Evolutionary conservation across 192 early-diverging fungal genomes (phyloP), one percentile per base, ranked within the genome.

Genomic region (Helicostylum pulchrum): DNA sequence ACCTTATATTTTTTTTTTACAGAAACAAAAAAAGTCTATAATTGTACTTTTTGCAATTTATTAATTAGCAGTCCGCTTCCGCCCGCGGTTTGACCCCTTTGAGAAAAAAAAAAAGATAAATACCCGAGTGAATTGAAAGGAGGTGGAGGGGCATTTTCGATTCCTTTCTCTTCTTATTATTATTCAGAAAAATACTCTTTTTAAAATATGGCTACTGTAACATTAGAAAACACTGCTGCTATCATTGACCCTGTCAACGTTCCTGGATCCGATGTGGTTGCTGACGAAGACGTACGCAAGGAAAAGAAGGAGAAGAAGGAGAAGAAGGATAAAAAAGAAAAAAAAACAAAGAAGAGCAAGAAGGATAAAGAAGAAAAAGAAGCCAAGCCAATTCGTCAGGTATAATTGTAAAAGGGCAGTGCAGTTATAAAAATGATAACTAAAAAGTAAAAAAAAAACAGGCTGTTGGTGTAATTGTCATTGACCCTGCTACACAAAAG

Each of bases 381-480:
- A 48, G 1, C 17, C 14, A 59, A 59, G 42, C 57, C 57, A 26
- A 59, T 66, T 57, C 64, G 64, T 47, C 64, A 66, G 54, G 64
- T 66, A 66, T 21, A 26, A 8, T 36, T 14, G 21, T 11, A 45
- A 21, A 11, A 59, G 23, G 4, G 7, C 43, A 23, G 34, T 32
- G 54, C 17, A 39, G 7, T 15, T 21, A 44, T 5, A 10, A 14
- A 1, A 0, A 43, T 26, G 17, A 30, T 44, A 11, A 15, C n/a
- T 34, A 36, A 45, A 5, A 14, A 26, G 3, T 59, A 23, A 10
- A 21, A 44, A 23, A 10, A 21, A 44, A 44, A 21, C 42, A 70
- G 65, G 62, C 65, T 26, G 65, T 67, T 53, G 66, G 66, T 34
- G 26, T 73, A 2, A 58, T 73, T 50, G 71, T 59, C 11, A 64